Evolutionary conservation across 2,329 filamentous ascomycete species (phyloP).

Genomic region (Colletotrichum sp.): DNA sequence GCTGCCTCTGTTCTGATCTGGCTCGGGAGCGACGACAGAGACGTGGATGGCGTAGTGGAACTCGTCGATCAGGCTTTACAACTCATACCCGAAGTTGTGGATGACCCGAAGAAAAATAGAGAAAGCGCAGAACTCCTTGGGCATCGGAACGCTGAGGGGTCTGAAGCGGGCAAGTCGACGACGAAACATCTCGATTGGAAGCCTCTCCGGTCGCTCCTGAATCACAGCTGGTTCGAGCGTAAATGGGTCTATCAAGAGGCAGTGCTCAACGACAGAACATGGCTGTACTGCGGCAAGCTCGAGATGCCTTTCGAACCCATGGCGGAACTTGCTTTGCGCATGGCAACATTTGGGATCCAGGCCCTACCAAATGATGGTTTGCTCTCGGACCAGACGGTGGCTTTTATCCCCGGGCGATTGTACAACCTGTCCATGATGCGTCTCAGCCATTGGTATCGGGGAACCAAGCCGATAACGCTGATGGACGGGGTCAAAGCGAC

Average conservation of each 20-base stretch:
- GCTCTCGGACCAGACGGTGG: neutral
- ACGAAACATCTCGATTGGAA: neutral
- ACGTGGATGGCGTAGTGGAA: neutral
- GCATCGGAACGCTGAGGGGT: neutral
- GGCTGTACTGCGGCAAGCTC: neutral
- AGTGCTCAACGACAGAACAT: neutral
- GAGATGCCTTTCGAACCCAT: neutral
- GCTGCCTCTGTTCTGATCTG: neutral
- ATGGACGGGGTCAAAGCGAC: neutral
- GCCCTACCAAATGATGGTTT: neutral
- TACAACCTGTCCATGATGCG: constrained; percentile 6
- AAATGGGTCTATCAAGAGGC: constrained; percentile 5
- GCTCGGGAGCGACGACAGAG: neutral
- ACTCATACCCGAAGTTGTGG: neutral
- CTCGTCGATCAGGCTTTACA: neutral
- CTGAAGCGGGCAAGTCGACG: neutral
- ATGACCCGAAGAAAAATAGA: neutral
- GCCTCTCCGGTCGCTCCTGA: neutral
- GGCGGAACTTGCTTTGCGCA: neutral
- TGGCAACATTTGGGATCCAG: neutral
- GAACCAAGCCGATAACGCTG: neutral
- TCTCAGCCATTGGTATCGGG: neutral
- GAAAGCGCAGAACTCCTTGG: neutral
- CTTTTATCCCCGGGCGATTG: neutral
- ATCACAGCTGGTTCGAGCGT: neutral